phyloP scores from a whole-genome alignment of 2,329 filamentous ascomycete species.

The Clarireedia homoeocarpa region DNA sequence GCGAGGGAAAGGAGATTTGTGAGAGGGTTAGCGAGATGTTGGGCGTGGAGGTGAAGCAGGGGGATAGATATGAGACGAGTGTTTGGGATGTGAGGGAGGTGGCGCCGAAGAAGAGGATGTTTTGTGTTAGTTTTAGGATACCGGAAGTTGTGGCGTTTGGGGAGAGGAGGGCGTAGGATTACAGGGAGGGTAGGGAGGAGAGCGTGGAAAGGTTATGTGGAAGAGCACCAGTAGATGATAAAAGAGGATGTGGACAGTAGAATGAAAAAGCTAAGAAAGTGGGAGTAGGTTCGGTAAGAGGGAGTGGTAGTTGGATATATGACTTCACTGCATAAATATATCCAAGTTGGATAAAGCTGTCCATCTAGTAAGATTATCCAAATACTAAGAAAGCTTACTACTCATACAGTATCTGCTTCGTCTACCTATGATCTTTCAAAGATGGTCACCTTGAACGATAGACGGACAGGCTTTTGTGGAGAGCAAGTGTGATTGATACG shows the following conservation, averaged over 20 bases:
- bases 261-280: not conserved
- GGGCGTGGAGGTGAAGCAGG: constrained; percentile 35
- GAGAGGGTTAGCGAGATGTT: constrained; percentile 49
- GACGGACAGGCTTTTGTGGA: too few species aligned
- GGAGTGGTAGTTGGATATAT: too few species aligned
- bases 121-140: constrained; percentile 85
- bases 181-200: not conserved
- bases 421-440: too few species aligned
- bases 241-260: not conserved
- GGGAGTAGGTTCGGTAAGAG: not conserved
- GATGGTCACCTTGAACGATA: too few species aligned
- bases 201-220: not conserved
- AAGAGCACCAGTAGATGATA: not conserved
- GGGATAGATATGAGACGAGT: constrained; percentile 35
- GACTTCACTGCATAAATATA: too few species aligned
- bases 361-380: too few species aligned
- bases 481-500: too few species aligned
- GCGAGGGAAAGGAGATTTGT: constrained; percentile 56
- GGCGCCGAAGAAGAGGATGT: constrained; percentile 92
- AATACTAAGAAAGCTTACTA: too few species aligned
- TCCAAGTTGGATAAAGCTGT: too few species aligned
- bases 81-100: constrained; percentile 76
- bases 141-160: constrained; percentile 74
- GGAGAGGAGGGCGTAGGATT: constrained; percentile 9
- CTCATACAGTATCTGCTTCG: too few species aligned